Conservation (phyloP, 805 yeast species). For the Ogataea pini region DNA sequence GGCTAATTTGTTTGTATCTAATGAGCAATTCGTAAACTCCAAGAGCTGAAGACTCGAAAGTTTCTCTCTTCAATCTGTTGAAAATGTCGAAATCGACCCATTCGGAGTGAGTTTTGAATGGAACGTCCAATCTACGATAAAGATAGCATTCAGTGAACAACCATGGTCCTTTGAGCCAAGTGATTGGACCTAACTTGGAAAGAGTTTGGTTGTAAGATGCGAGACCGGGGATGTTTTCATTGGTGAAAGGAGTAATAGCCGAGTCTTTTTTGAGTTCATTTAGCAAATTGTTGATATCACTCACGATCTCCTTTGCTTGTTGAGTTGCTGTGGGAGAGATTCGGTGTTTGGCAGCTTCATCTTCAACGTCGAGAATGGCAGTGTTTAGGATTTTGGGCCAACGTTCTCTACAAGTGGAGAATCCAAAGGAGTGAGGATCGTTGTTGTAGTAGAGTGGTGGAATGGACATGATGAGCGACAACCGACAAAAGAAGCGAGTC, state of each 20-base stretch:
- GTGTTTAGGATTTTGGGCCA: slow-evolving; percentile 85
- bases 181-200: slow-evolving; percentile 38
- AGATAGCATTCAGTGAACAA: slow-evolving; percentile 80
- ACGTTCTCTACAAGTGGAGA: slow-evolving; percentile 70
- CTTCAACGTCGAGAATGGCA: slow-evolving; percentile 59
- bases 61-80: slow-evolving; percentile 62
- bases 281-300: slow-evolving; percentile 44
- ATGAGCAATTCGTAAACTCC: slow-evolving; percentile 84
- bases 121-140: slow-evolving; percentile 62
- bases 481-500: no score
- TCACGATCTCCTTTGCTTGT: slow-evolving; percentile 51
- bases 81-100: slow-evolving; percentile 75
- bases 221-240: slow-evolving; percentile 42
- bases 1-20: slow-evolving; percentile 49
- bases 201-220: slow-evolving; percentile 61
- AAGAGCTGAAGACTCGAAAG: slow-evolving; percentile 70
- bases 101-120: slow-evolving; percentile 40
- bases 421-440: slow-evolving; percentile 80
- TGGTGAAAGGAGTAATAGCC: slow-evolving; percentile 42
- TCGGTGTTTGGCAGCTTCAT: slow-evolving; percentile 8
- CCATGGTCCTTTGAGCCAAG: slow-evolving; percentile 93
- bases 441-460: slow-evolving; percentile 61
- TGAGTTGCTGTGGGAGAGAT: slow-evolving; percentile 21
- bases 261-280: slow-evolving; percentile 45
- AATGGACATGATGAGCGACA: slow-evolving; percentile 22